A percentile compares a stretch with the other conserved stretches of the same genome.
These are phyloP conservation scores for Neocatenulostroma microsporum DNA, from an alignment of 2,329 filamentous ascomycete genomes.

Conservation along the genomic window DNA sequence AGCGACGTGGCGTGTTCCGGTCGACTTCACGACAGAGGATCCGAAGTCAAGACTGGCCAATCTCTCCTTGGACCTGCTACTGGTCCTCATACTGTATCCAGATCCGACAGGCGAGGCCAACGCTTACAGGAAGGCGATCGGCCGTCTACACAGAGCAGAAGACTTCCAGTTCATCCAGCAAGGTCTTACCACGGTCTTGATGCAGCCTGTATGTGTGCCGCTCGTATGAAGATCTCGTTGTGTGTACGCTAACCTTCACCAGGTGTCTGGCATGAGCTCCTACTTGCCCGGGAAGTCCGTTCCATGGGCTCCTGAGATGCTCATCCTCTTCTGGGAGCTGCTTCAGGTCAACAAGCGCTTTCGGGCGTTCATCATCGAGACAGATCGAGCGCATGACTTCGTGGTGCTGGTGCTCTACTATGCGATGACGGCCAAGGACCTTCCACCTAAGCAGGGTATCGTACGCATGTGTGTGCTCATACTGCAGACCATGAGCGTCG, in stretches of 20 bases:
- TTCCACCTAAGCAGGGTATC: slow-evolving; percentile 80
- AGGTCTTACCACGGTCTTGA: slow-evolving; percentile 50
- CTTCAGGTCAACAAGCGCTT: slow-evolving; percentile 97
- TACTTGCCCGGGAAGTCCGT: slow-evolving; percentile 76
- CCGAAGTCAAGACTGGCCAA: slow-evolving; percentile 77
- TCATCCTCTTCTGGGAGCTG: slow-evolving; percentile 96
- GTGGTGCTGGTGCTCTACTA: slow-evolving; percentile 86
- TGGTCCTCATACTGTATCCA: slow-evolving; percentile 45
- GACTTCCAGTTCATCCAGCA: slow-evolving; percentile 83
- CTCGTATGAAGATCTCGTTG: too few relatives aligned
- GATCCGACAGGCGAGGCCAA: slow-evolving; percentile 54
- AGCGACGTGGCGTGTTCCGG: slow-evolving; percentile 85
- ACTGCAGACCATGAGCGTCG: slow-evolving; percentile 87
- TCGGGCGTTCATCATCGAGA: slow-evolving; percentile 93
- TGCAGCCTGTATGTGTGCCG: slow-evolving; percentile 58
- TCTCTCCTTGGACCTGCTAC: slow-evolving; percentile 83
- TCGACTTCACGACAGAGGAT: slow-evolving; percentile 80
- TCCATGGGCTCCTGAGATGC: slow-evolving; percentile 87
- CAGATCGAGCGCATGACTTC: slow-evolving; percentile 86
- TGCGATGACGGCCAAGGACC: slow-evolving; percentile 78
- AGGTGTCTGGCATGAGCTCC: slow-evolving; percentile 76
- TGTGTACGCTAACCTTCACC: slow-evolving; percentile 20
- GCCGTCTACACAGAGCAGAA: slow-evolving; percentile 81
- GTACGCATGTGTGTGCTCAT: slow-evolving; percentile 98
- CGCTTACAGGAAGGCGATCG: slow-evolving; percentile 85